phyloP scores from a whole-genome alignment of 2,329 filamentous ascomycete genomes.

The Blumeriella jaapii region DNA sequence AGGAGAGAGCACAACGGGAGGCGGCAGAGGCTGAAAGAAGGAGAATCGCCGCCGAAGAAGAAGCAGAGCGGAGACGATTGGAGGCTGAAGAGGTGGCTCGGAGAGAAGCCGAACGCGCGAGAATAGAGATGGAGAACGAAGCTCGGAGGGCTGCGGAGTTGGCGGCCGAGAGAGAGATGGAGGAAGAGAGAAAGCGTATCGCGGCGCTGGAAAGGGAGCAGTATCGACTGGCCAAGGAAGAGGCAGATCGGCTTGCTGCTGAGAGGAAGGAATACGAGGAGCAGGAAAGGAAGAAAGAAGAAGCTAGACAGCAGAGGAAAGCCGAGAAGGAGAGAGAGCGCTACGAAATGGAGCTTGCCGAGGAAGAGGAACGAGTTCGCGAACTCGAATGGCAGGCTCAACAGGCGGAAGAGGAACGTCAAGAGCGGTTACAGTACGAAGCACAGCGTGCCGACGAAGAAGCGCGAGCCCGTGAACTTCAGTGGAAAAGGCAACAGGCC shows the following conservation, averaged over 20 bases:
- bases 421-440: background rate
- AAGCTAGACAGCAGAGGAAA: background rate
- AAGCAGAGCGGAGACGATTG: constrained; percentile 1
- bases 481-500: too few relatives aligned
- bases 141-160: background rate
- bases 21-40: background rate
- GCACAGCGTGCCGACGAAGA: background rate
- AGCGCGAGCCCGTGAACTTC: too few relatives aligned
- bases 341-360: background rate
- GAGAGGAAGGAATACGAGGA: constrained; percentile 4
- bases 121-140: background rate
- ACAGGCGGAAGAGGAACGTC: constrained; percentile 1
- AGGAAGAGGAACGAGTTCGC: background rate
- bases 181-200: constrained; percentile 1
- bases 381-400: background rate
- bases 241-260: constrained; percentile 4
- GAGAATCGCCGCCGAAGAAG: constrained; percentile 3
- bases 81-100: background rate
- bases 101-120: background rate
- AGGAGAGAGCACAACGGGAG: constrained; percentile 1
- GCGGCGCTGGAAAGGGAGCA: background rate
- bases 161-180: background rate
- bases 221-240: constrained; percentile 2
- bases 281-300: constrained; percentile 1
- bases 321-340: background rate